Percentiles rank a stretch among this genome's conserved stretches.
These are phyloP conservation scores for Yamadazyma trypodendri DNA, from an alignment of 1,139 yeast species.

Conservation along the genomic window DNA sequence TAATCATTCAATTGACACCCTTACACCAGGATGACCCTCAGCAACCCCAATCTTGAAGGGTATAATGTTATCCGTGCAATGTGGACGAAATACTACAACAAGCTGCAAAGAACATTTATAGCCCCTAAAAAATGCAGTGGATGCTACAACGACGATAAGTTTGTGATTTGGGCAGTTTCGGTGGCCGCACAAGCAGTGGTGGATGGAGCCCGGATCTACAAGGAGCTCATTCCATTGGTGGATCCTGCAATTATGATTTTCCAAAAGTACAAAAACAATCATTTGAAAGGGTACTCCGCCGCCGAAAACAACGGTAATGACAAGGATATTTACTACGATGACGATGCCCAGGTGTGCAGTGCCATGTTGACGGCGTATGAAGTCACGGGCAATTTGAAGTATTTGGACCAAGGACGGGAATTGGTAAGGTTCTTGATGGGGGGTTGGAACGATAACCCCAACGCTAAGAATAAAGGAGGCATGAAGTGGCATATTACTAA, in stretches of 20 bases:
- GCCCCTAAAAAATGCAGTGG: conserved; percentile 47
- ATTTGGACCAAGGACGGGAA: conserved; percentile 58
- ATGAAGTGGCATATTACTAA: conserved; percentile 66
- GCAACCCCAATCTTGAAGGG: conserved; percentile 52
- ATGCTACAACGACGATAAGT: conserved; percentile 53
- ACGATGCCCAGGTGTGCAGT: conserved; percentile 73
- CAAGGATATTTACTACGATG: conserved; percentile 69
- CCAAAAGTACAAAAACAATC: conserved; percentile 51
- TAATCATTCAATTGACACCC: background rate
- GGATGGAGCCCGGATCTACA: conserved; percentile 61
- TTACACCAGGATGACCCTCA: conserved; percentile 21
- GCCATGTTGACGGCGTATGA: conserved; percentile 69
- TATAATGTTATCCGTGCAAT: conserved; percentile 42
- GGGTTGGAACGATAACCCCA: conserved; percentile 55
- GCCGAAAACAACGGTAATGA: conserved; percentile 57
- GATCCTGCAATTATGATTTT: conserved; percentile 54
- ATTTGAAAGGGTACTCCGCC: conserved; percentile 55
- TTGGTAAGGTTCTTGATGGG: conserved; percentile 63
- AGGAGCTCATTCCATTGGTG: conserved; percentile 56
- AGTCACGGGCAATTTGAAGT: conserved; percentile 56
- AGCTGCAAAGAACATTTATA: conserved; percentile 39
- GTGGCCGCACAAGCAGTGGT: conserved; percentile 63
- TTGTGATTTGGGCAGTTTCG: conserved; percentile 68
- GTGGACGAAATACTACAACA: conserved; percentile 51
- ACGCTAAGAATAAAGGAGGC: conserved; percentile 53